Base-by-base conservation (phyloP, 495 filamentous ascomycete species). In the Trichocladium uniseriatum region DNA sequence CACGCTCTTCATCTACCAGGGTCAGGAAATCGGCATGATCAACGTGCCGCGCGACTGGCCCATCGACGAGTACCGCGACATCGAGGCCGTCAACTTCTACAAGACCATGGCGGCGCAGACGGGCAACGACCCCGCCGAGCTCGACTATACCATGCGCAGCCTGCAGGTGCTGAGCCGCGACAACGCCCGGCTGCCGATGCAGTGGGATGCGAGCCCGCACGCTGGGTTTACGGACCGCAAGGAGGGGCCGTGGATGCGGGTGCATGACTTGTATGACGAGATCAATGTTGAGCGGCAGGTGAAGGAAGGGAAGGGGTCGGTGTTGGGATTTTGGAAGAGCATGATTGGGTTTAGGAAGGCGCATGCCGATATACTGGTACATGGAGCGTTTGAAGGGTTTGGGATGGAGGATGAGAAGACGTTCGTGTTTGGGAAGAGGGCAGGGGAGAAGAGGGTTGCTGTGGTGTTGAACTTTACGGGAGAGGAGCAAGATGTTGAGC, bases 21-120 rank as follows among this genome's bases (percentile, higher is more conserved):
- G 86, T 8, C 82, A 90, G 55, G 85, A 90, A 53, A 64, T 89
- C 14, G 86, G 83, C 1, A 87, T 87, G 79, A 71, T 74, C 28
- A 88, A 89, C 57, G 74, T 84, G 20, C 83, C 86, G 0, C 51
- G 57, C 3, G 55, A 68, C 15, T 88, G 84, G 84, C 67, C 61
- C 0, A 80, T 86, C 20, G 75, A 78, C 13, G 77, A 86, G 45
- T 88, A 83, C 63, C 79, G 81, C 53, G 86, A 89, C 55, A 74
- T 87, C 43, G 85, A 86, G 54, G 78, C 77, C 27, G 59, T 80
- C 4, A 84, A 81, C 53, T 82, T 82, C 44, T 84, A 79, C 27
- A 62, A 72, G 59, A 50, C 66, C 13, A 49, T 59, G 32, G 57
- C 62, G 6, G 54, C 55, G 1, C 42, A 46, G 32, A 57, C 52